A percentile compares a stretch with the other conserved stretches of the same genome.
phyloP scores from a whole-genome alignment of 129 eudicot genomes.

The Pseudognaphalium luteoalbum region DNA sequence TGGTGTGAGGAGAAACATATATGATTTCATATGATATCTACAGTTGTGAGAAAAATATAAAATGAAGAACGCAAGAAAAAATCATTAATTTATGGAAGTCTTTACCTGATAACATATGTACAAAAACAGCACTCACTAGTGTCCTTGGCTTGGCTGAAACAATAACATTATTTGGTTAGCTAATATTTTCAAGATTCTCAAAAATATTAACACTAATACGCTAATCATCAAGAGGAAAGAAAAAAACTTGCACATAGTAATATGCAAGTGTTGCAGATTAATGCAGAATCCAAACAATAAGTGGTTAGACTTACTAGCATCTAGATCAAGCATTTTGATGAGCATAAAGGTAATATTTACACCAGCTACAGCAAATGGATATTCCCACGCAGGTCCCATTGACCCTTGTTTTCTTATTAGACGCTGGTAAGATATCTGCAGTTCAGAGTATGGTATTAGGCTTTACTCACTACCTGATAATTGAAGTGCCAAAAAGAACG shows the following conservation, averaged over 20 bases:
- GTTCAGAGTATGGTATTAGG: not conserved
- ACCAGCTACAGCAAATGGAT: constrained; percentile 98
- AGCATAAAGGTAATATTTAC: constrained; percentile 92
- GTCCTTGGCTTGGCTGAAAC: constrained; percentile 66
- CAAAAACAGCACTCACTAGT: constrained; percentile 68
- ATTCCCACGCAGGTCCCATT: constrained; percentile 76
- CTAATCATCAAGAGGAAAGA: not conserved
- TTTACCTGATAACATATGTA: constrained; percentile 71
- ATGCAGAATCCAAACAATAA: not conserved
- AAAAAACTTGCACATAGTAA: not conserved
- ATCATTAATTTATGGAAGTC: not conserved
- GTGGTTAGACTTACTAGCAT: constrained; percentile 54
- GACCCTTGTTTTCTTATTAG: constrained; percentile 72
- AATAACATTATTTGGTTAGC: constrained; percentile 21
- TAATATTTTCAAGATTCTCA: constrained; percentile 26
- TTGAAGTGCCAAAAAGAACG: not conserved
- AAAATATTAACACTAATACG: not conserved
- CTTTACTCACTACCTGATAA: constrained; percentile 3
- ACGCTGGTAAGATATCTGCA: constrained; percentile 71
- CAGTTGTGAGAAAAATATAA: not conserved
- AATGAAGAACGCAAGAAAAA: not conserved
- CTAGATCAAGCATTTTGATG: constrained; percentile 87
- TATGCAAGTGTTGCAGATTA: not conserved
- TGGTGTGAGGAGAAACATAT: not conserved
- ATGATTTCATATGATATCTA: not conserved